Evolutionary conservation across 2,329 filamentous ascomycete species (phyloP).

Genomic region (Penicillium sp.): DNA sequence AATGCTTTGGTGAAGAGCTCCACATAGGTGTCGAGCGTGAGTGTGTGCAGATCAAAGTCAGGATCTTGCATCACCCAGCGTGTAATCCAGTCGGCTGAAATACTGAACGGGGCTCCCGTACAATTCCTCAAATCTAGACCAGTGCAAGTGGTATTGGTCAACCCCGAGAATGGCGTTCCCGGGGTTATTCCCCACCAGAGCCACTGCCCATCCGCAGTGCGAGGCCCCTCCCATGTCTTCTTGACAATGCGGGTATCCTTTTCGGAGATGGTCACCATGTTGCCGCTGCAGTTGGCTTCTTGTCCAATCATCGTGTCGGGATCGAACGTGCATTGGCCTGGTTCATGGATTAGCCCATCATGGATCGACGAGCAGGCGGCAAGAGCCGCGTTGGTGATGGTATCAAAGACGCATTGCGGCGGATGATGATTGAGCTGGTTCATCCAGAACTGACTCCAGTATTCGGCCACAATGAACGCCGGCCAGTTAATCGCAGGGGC

Average conservation of each 20-base stretch:
- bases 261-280: slow-evolving; percentile 20
- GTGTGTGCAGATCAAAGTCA: slow-evolving; percentile 29
- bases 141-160: slow-evolving; percentile 30
- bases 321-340: slow-evolving; percentile 23
- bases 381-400: slow-evolving; percentile 35
- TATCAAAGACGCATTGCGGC: slow-evolving; percentile 35
- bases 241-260: slow-evolving; percentile 26
- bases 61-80: slow-evolving; percentile 35
- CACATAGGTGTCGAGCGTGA: slow-evolving; percentile 25
- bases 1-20: slow-evolving; percentile 26
- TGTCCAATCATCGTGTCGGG: slow-evolving; percentile 20
- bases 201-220: slow-evolving; percentile 17
- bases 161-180: slow-evolving; percentile 26
- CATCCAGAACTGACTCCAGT: slow-evolving; percentile 29
- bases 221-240: slow-evolving; percentile 33
- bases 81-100: slow-evolving; percentile 35
- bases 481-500: slow-evolving; percentile 3
- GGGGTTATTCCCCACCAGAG: slow-evolving; percentile 36
- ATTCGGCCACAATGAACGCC: slow-evolving; percentile 18
- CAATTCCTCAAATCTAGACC: slow-evolving; percentile 22
- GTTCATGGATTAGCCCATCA: slow-evolving; percentile 28
- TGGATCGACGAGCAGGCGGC: slow-evolving; percentile 38
- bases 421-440: slow-evolving; percentile 15
- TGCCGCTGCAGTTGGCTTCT: slow-evolving; percentile 18
- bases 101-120: slow-evolving; percentile 27